Evolutionary conservation across 495 filamentous ascomycete genomes (phyloP).

Genomic region (Penicillium silybi): DNA sequence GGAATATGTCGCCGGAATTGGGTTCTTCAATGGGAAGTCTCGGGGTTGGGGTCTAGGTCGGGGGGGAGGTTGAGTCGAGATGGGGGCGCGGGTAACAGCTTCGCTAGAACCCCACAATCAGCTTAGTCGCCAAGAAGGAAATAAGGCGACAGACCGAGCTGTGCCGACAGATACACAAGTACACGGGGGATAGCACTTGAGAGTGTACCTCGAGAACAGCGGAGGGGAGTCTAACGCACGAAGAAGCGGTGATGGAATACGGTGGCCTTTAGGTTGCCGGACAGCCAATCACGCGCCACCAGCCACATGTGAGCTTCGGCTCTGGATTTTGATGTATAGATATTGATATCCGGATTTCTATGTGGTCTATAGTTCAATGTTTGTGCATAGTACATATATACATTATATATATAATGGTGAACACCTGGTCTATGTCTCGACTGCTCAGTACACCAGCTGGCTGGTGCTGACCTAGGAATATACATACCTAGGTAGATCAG

Average conservation of each 20-base stretch:
- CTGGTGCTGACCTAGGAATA: neutral
- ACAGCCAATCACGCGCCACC: constrained; percentile 34
- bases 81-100: constrained; percentile 28
- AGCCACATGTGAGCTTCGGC: constrained; percentile 16
- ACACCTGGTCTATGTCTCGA: neutral
- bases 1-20: constrained; percentile 6
- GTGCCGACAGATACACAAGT: neutral
- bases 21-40: constrained; percentile 6
- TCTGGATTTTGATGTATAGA: neutral
- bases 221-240: constrained; percentile 3
- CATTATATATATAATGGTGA: neutral
- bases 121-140: constrained; percentile 7
- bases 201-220: constrained; percentile 8
- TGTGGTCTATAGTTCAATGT: too few relatives aligned
- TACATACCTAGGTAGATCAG: neutral
- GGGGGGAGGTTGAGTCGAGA: constrained; percentile 12
- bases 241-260: constrained; percentile 31
- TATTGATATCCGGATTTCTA: too few relatives aligned
- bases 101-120: constrained; percentile 30
- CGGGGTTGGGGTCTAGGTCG: constrained; percentile 6
- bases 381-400: too few relatives aligned
- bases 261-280: constrained; percentile 39
- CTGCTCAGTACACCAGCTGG: neutral
- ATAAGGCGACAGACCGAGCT: neutral
- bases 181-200: neutral